Evolutionary conservation across 345 rosid species (phyloP).

Genomic region (Turnera subulata): DNA sequence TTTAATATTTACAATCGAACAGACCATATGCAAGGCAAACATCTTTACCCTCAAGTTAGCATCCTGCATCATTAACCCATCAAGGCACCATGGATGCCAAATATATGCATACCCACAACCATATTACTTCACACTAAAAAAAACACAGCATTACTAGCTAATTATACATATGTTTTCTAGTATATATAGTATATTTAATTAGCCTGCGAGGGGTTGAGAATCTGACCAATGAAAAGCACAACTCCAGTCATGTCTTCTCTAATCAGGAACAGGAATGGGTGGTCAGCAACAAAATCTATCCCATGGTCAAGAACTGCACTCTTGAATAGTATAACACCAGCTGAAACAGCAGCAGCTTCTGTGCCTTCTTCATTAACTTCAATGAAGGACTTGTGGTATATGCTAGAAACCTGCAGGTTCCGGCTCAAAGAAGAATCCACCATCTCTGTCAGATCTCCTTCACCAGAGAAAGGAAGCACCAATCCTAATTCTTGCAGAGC

Average conservation of each 20-base stretch:
- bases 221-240: slow-evolving; percentile 51
- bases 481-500: slow-evolving; percentile 49
- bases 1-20: too few species aligned
- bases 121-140: too few species aligned
- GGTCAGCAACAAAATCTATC: slow-evolving; percentile 63
- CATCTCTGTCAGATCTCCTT: slow-evolving; percentile 54
- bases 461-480: slow-evolving; percentile 43
- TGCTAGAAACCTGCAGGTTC: slow-evolving; percentile 37
- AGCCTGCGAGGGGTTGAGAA: slow-evolving; percentile 38
- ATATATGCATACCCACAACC: too few species aligned
- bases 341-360: slow-evolving; percentile 66
- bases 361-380: slow-evolving; percentile 78
- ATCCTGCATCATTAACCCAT: too few species aligned
- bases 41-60: too few species aligned
- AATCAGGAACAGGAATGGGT: slow-evolving; percentile 58
- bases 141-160: too few species aligned
- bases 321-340: slow-evolving; percentile 24
- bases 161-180: slow-evolving; percentile 8
- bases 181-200: slow-evolving; percentile 5
- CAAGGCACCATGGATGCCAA: too few species aligned
- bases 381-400: slow-evolving; percentile 58
- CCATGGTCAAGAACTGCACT: background rate
- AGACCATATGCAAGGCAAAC: too few species aligned
- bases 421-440: slow-evolving; percentile 41
- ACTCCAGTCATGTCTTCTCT: slow-evolving; percentile 54